These are phyloP conservation scores for Tricholoma bakamatsutake DNA, from an alignment of 768 basidiomycete species.

Conservation along the genomic window DNA sequence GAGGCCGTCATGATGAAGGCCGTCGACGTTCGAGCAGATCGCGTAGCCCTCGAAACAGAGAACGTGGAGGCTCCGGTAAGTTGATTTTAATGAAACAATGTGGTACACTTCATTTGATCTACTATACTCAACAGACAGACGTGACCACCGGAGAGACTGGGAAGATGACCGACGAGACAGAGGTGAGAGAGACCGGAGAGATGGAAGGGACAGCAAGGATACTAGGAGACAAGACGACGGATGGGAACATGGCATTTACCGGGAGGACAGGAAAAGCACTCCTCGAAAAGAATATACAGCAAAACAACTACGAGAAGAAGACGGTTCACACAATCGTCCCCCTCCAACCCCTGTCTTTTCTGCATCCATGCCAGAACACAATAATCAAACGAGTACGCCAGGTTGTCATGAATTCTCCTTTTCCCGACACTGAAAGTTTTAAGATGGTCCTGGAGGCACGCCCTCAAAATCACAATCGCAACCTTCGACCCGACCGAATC, in stretches of 20 bases:
- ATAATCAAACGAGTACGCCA: slow-evolving; percentile 2
- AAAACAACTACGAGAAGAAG: slow-evolving; percentile 8
- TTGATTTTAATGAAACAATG: not conserved
- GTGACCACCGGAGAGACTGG: slow-evolving; percentile 35
- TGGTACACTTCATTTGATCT: not conserved
- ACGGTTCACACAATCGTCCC: slow-evolving; percentile 6
- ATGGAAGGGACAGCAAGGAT: slow-evolving; percentile 16
- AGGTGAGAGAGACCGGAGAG: slow-evolving; percentile 33
- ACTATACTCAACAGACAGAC: slow-evolving; percentile 23
- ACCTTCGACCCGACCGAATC: slow-evolving; percentile 22
- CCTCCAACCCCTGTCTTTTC: slow-evolving; percentile 5
- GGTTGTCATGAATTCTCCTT: not conserved
- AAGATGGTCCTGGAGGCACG: not conserved
- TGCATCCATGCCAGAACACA: slow-evolving; percentile 7
- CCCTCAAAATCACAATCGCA: slow-evolving; percentile 1
- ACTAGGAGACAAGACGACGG: slow-evolving; percentile 20
- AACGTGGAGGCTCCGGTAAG: slow-evolving; percentile 25
- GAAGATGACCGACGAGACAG: slow-evolving; percentile 36
- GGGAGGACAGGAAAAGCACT: slow-evolving; percentile 19
- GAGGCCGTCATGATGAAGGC: slow-evolving; percentile 33
- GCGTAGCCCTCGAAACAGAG: slow-evolving; percentile 42
- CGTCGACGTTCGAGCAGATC: slow-evolving; percentile 45
- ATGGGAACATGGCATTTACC: slow-evolving; percentile 17
- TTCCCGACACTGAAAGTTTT: not conserved
- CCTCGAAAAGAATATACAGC: slow-evolving; percentile 13